phyloP scores from a whole-genome alignment of 441 rosid species.

The Melastoma candidum region DNA sequence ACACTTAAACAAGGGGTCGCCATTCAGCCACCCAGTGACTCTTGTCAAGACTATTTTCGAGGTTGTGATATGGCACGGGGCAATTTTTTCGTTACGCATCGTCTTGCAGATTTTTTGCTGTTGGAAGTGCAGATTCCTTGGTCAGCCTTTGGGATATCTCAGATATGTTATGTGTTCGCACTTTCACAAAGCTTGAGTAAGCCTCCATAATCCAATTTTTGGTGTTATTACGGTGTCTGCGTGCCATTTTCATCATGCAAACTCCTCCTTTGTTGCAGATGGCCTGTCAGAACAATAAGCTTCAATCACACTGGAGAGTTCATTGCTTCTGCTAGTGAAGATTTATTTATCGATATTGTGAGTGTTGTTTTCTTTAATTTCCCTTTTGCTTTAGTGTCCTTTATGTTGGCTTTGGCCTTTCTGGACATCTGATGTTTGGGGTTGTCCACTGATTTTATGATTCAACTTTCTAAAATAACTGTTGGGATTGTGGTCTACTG shows the following conservation, averaged over 20 bases:
- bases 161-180: conserved; percentile 86
- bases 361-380: conserved; percentile 14
- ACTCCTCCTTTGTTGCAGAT: conserved; percentile 33
- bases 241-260: conserved; percentile 2
- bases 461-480: too few species aligned
- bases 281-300: conserved; percentile 99
- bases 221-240: not conserved
- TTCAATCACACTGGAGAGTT: conserved; percentile 75
- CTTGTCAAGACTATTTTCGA: not conserved
- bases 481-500: too few species aligned
- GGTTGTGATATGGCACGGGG: too few species aligned
- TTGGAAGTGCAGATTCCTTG: conserved; percentile 97
- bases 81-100: not conserved
- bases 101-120: conserved; percentile 72
- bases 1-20: too few species aligned
- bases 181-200: conserved; percentile 92
- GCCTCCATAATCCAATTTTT: conserved; percentile 16
- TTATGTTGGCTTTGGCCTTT: not conserved
- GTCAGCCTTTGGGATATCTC: conserved; percentile 98
- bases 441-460: too few species aligned
- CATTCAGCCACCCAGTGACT: not conserved
- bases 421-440: not conserved
- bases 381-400: not conserved
- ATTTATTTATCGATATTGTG: conserved; percentile 84
- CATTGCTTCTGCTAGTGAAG: conserved; percentile 97